phyloP scores from a whole-genome alignment of 2,329 filamentous ascomycete species.

The Bipolaris gigantea region DNA sequence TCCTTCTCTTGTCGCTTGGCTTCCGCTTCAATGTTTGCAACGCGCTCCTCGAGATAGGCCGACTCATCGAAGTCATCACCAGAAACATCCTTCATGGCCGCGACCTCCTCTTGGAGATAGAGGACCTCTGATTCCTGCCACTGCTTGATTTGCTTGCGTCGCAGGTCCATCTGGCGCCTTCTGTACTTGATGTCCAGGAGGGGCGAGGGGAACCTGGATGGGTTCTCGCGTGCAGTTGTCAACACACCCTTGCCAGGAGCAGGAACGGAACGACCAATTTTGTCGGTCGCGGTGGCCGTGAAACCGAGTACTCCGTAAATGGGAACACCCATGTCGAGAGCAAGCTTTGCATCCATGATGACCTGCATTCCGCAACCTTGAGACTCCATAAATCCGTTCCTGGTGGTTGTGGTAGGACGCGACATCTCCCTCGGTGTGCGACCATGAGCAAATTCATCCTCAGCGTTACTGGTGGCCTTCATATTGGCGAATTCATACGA shows the following conservation, averaged over 20 bases:
- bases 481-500: slow-evolving; percentile 99
- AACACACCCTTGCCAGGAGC: slow-evolving; percentile 96
- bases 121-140: slow-evolving; percentile 96
- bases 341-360: slow-evolving; percentile 96
- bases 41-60: slow-evolving; percentile 83
- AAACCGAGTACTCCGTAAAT: slow-evolving; percentile 94
- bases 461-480: slow-evolving; percentile 98
- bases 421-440: slow-evolving; percentile 98
- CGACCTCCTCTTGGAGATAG: slow-evolving; percentile 88
- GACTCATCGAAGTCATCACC: slow-evolving; percentile 73
- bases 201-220: slow-evolving; percentile 90
- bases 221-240: slow-evolving; percentile 88
- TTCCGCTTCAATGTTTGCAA: slow-evolving; percentile 83
- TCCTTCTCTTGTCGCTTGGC: slow-evolving; percentile 90
- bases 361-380: slow-evolving; percentile 98
- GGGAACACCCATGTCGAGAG: slow-evolving; percentile 96
- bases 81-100: slow-evolving; percentile 76
- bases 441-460: slow-evolving; percentile 93
- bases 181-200: slow-evolving; percentile 98
- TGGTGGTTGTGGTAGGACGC: slow-evolving; percentile 90
- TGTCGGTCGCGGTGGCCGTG: slow-evolving; percentile 95
- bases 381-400: slow-evolving; percentile 99
- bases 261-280: slow-evolving; percentile 96
- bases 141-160: slow-evolving; percentile 90
- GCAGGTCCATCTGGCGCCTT: slow-evolving; percentile 88